Evolutionary conservation across 768 basidiomycete genomes (phyloP).

Genomic region (Tephrocybe sp.): DNA sequence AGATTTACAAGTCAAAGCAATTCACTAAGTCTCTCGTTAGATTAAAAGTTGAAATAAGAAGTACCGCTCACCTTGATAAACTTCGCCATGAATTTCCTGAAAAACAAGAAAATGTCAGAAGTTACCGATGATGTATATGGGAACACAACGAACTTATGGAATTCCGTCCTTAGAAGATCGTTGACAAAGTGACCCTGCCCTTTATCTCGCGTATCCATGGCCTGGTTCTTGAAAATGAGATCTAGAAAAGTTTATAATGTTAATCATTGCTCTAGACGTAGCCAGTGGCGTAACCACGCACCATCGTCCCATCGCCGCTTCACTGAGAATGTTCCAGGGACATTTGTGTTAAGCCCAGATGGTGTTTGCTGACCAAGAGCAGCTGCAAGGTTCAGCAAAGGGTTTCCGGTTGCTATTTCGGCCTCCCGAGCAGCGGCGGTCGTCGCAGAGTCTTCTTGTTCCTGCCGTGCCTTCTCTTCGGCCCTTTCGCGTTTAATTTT

Average conservation of each 20-base stretch:
- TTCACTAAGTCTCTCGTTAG: conserved; percentile 8
- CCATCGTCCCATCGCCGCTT: conserved; percentile 97
- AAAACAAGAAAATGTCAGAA: conserved; percentile 5
- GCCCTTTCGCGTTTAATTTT: conserved; percentile 97
- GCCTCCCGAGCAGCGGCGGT: conserved; percentile 66
- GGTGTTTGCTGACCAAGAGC: conserved; percentile 78
- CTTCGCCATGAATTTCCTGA: conserved; percentile 89
- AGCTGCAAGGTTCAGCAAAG: conserved; percentile 87
- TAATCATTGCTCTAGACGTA: no score
- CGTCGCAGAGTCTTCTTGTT: conserved; percentile 68
- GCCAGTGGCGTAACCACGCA: conserved; percentile 31
- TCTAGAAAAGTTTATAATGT: conserved; percentile 66
- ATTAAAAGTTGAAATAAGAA: neutral
- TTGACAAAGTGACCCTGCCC: conserved; percentile 86
- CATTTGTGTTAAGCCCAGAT: conserved; percentile 66
- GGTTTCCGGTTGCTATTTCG: conserved; percentile 86
- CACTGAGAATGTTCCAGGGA: conserved; percentile 84
- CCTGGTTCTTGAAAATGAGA: conserved; percentile 98
- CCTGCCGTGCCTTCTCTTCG: conserved; percentile 85
- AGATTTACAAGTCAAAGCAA: conserved; percentile 8
- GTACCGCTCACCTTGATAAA: conserved; percentile 71
- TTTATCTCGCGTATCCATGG: conserved; percentile 65
- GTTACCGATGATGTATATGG: neutral
- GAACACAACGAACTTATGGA: conserved; percentile 71
- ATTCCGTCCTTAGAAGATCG: conserved; percentile 90